Evolutionary conservation across 306 rosid genomes (phyloP).

Genomic region (Medicago ruthenica): DNA sequence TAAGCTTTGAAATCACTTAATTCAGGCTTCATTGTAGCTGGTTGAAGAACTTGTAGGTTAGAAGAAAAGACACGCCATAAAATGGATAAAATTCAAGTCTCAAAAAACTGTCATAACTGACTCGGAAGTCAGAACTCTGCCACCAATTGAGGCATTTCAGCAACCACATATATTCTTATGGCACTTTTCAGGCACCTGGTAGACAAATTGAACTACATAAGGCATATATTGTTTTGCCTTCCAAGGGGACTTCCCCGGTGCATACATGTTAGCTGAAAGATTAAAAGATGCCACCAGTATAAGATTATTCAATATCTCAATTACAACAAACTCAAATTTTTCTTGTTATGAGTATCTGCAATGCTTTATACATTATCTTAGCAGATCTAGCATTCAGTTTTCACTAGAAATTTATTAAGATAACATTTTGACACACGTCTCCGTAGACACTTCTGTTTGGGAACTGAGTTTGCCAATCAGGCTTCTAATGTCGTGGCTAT

Average conservation of each 20-base stretch:
- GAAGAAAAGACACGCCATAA: slow-evolving; percentile 19
- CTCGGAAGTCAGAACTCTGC: slow-evolving; percentile 44
- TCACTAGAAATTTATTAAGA: background rate
- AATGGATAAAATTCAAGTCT: slow-evolving; percentile 57
- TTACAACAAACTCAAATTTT: background rate
- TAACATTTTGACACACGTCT: background rate
- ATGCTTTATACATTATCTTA: background rate
- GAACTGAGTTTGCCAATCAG: background rate
- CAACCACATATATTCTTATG: slow-evolving; percentile 23
- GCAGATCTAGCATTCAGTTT: background rate
- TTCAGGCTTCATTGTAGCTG: background rate
- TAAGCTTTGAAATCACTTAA: slow-evolving; percentile 26
- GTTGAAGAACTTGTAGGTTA: slow-evolving; percentile 34
- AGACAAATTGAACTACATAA: background rate
- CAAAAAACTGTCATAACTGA: slow-evolving; percentile 43
- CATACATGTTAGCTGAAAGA: background rate
- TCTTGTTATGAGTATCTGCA: background rate
- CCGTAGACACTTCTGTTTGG: background rate
- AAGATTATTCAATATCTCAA: background rate
- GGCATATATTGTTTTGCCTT: background rate
- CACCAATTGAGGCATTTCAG: slow-evolving; percentile 59
- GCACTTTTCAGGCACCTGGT: slow-evolving; percentile 50
- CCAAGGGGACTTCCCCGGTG: background rate
- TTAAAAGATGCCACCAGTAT: background rate
- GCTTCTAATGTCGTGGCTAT: background rate